Evolutionary conservation across 2,329 filamentous ascomycete species (phyloP), one percentile per base, ranked within the genome.

Genomic region (Sporothrix luriei): DNA sequence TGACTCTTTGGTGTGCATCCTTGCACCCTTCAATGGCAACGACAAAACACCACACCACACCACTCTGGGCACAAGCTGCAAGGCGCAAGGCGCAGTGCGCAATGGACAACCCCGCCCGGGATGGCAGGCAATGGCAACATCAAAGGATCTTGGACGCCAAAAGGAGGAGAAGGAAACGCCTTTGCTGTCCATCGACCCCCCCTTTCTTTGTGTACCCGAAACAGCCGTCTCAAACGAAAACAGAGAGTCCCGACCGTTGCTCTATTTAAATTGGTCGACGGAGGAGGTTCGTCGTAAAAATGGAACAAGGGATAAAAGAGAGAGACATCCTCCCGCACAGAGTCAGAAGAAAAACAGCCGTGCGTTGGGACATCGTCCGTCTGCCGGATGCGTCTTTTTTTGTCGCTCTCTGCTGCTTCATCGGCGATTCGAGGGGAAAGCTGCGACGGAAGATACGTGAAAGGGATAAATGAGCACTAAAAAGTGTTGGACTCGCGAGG

Each of bases 181-280:
- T 26, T 19, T 55, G 52, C 24, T 29, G 33, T 14, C 55, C 55
- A 61, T 61, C 33, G 55, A n/a, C 55, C 29, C 55, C 33, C 43
- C 55, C n/a, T 21, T 24, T 29, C 26, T 24, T 64, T 48, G 61
- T 64, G 57, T 26, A 46, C 61, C 61, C 61, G 43, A 64, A 49
- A 64, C 61, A 49, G 61, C 24, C 61, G 49, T 64, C 61, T 64
- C 61, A 64, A 64, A 64, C 43, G 49, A 16, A 29, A 64, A 33
- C 43, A 49, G 21, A 64, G 6, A 43, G 19, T 49, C 38, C 57
- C 11, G 14, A 46, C n/a, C n/a, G 7, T n/a, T 48, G 16, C 7
- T n/a, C 48, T n/a, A 49, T 49, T 10, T n/a, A 49, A 21, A n/a
- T 19, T 13, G 40, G 40, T 43, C 11, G 40, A 4, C 40, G 13